A percentile compares a stretch with the other conserved stretches of the same genome.
These are phyloP conservation scores for Phytomonas sp. DNA, from an alignment of 208 protist genomes.

Conservation along the genomic window DNA sequence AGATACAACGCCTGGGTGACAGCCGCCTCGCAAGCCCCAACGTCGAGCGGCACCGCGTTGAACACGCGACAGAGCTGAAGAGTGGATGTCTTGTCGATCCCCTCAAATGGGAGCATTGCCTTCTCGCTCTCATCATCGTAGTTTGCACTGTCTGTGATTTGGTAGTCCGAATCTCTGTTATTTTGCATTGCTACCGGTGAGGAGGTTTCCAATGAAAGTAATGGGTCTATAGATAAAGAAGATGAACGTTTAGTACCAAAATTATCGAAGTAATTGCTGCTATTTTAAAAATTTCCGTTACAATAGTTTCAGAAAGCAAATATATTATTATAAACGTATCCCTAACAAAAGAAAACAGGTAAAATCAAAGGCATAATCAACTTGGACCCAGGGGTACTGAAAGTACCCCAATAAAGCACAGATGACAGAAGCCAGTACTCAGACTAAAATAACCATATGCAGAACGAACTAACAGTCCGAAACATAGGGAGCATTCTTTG, in stretches of 20 bases:
- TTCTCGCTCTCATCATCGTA: conserved; percentile 80
- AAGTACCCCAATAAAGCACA: not conserved
- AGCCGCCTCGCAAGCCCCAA: conserved; percentile 76
- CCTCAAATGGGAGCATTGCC: conserved; percentile 83
- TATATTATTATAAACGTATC: not conserved
- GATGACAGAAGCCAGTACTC: not conserved
- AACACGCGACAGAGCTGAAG: conserved; percentile 95
- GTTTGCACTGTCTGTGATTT: conserved; percentile 18
- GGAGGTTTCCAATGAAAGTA: not conserved
- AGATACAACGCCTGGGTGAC: conserved; percentile 96
- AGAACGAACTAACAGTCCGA: not conserved
- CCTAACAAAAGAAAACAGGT: not conserved
- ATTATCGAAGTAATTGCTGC: not conserved
- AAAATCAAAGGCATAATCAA: not conserved
- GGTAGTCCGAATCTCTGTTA: conserved; percentile 4
- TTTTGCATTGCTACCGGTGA: not conserved
- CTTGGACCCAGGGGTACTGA: not conserved
- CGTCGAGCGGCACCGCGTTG: conserved; percentile 87
- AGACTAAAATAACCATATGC: not conserved
- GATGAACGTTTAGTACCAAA: conserved; percentile 3
- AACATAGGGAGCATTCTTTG: not conserved
- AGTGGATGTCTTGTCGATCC: conserved; percentile 90
- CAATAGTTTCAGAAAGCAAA: not conserved
- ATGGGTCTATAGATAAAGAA: conserved; percentile 6
- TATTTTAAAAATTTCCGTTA: not conserved